Conservation (phyloP, 2,329 filamentous ascomycete genomes). For the Calonectria pauciramosa region DNA sequence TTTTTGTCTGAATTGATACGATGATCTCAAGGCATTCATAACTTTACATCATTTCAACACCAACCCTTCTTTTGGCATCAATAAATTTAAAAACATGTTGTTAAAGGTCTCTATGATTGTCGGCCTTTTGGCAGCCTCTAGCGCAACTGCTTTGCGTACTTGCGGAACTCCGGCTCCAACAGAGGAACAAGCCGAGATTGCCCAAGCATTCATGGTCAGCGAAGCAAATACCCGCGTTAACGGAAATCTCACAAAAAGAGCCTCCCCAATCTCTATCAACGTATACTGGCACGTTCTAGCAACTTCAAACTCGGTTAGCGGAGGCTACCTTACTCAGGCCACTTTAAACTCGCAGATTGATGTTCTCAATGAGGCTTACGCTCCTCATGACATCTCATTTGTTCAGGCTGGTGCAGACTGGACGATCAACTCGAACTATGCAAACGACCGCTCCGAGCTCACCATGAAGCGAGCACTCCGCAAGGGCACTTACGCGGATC, state of each 20-base stretch:
- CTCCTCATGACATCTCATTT: constrained; percentile 59
- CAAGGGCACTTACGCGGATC: constrained; percentile 58
- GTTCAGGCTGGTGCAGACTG: constrained; percentile 57
- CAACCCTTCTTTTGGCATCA: neutral
- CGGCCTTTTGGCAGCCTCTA: constrained; percentile 16
- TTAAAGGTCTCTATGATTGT: constrained; percentile 17
- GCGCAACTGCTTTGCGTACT: constrained; percentile 2
- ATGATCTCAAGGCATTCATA: neutral
- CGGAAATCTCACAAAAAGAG: neutral
- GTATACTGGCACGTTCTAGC: constrained; percentile 45
- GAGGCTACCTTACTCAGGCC: constrained; percentile 35
- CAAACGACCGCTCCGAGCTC: constrained; percentile 54
- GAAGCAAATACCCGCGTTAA: constrained; percentile 7
- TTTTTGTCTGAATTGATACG: neutral
- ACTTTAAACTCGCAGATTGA: constrained; percentile 53
- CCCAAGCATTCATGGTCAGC: constrained; percentile 15
- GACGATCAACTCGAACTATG: constrained; percentile 64
- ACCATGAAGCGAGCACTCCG: constrained; percentile 62
- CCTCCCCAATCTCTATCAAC: constrained; percentile 33
- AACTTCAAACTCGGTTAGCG: constrained; percentile 33
- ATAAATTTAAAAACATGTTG: neutral
- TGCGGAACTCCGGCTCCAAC: constrained; percentile 19
- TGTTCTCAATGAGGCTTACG: constrained; percentile 61
- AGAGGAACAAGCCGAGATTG: constrained; percentile 17
- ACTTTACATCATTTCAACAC: neutral